Conservation (phyloP, 768 basidiomycete species). For the Pleurotus sapidus region DNA sequence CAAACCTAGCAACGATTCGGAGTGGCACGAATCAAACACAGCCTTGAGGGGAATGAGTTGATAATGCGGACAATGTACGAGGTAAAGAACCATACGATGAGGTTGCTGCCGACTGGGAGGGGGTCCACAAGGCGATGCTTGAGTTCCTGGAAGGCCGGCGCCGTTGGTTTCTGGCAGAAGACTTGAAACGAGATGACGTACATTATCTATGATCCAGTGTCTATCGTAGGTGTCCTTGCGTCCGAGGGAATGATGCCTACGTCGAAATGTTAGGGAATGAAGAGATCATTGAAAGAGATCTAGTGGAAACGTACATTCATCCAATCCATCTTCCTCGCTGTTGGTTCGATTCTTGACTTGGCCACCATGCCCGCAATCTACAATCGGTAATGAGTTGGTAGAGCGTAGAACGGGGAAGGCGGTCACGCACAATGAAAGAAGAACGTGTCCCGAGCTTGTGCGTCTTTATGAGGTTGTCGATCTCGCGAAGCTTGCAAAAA, state of each 20-base stretch:
- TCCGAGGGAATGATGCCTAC: conserved; percentile 39
- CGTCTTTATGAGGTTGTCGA: conserved; percentile 27
- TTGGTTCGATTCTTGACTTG: conserved; percentile 41
- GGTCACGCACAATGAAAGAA: conserved; percentile 31
- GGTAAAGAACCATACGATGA: conserved; percentile 26
- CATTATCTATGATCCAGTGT: conserved; percentile 34
- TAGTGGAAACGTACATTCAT: conserved; percentile 40
- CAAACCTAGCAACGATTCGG: conserved; percentile 36
- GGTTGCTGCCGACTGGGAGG: conserved; percentile 32
- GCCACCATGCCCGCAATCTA: conserved; percentile 48
- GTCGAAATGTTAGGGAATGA: neutral
- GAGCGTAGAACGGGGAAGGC: neutral
- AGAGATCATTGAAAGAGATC: neutral
- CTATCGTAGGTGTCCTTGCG: conserved; percentile 10
- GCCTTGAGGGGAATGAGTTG: conserved; percentile 13
- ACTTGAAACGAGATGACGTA: conserved; percentile 12
- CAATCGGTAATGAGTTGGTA: neutral
- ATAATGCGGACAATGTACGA: neutral
- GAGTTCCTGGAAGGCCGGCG: conserved; percentile 23
- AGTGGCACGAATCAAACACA: conserved; percentile 39
- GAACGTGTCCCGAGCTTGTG: conserved; percentile 29
- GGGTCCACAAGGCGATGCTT: conserved; percentile 30
- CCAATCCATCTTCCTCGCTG: conserved; percentile 48
- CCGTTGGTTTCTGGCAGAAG: neutral
- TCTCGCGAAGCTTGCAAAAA: conserved; percentile 21